Conservation (phyloP, 352 stramenopile species). For the Phytophthora cryptogea region DNA sequence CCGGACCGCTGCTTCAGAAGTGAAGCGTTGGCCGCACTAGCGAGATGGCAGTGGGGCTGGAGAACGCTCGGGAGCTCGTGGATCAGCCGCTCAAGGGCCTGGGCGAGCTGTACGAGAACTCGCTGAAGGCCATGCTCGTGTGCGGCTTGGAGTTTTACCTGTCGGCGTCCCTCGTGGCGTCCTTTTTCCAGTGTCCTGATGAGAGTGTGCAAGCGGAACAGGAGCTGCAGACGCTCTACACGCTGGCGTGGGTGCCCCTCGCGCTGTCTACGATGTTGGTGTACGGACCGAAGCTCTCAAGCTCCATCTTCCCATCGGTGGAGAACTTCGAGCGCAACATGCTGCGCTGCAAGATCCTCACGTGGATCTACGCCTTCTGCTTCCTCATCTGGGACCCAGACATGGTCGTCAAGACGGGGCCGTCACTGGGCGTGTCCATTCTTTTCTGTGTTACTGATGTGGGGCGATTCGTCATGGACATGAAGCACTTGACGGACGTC, state of each 20-base stretch:
- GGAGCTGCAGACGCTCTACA: slow-evolving; percentile 75
- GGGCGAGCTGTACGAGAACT: slow-evolving; percentile 50
- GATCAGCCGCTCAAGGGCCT: slow-evolving; percentile 46
- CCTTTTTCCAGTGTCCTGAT: slow-evolving; percentile 74
- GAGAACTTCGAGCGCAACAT: slow-evolving; percentile 73
- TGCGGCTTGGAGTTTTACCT: slow-evolving; percentile 73
- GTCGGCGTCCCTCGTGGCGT: slow-evolving; percentile 67
- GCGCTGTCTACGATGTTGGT: slow-evolving; percentile 48
- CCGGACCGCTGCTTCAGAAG: slow-evolving; percentile 18
- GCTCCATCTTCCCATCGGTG: slow-evolving; percentile 45
- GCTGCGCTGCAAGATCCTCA: slow-evolving; percentile 70
- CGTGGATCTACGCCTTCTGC: slow-evolving; percentile 59
- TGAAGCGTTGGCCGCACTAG: slow-evolving; percentile 6
- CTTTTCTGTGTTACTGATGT: slow-evolving; percentile 75
- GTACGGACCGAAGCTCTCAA: slow-evolving; percentile 55
- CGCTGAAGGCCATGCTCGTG: slow-evolving; percentile 65
- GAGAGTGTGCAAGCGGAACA: slow-evolving; percentile 52
- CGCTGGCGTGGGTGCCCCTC: slow-evolving; percentile 63
- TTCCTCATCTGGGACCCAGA: slow-evolving; percentile 75
- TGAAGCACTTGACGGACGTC: slow-evolving; percentile 67
- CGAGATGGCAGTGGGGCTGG: slow-evolving; percentile 6
- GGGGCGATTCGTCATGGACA: slow-evolving; percentile 74
- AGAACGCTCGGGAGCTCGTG: slow-evolving; percentile 28
- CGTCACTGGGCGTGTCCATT: slow-evolving; percentile 66
- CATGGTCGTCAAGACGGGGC: slow-evolving; percentile 74